phyloP scores from a whole-genome alignment of 164 flowering plant species.

The Dillenia turbinata region DNA sequence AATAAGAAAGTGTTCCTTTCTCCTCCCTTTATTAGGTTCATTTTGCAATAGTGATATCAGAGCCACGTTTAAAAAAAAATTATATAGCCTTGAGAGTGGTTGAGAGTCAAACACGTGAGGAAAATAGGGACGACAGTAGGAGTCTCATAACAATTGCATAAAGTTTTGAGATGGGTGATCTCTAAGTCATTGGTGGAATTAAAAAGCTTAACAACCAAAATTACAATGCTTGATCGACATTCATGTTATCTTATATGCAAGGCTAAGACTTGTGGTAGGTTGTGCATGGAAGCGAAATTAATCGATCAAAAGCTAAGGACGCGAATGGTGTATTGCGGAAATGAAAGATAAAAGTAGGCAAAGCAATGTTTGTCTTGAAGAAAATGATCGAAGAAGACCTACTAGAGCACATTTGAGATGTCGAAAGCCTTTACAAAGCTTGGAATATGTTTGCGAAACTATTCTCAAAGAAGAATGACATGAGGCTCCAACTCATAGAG shows the following conservation, averaged over 20 bases:
- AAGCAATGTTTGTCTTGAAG: slow-evolving; percentile 4
- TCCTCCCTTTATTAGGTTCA: no score
- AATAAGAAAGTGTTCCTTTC: no score
- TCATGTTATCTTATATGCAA: slow-evolving; percentile 1
- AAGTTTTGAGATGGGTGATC: no score
- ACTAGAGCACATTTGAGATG: slow-evolving; percentile 4
- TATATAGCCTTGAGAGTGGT: no score
- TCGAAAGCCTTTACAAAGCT: slow-evolving; percentile 1
- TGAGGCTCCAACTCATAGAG: slow-evolving; percentile 3
- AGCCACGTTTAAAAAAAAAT: no score
- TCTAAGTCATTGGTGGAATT: no score
- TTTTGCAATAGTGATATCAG: no score
- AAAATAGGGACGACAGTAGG: no score
- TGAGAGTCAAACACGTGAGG: no score
- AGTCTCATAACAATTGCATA: no score
- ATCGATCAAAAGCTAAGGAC: not conserved
- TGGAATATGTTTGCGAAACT: slow-evolving; percentile 7
- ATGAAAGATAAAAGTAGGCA: slow-evolving; percentile 1
- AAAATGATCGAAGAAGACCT: slow-evolving; percentile 1
- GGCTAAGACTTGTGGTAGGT: no score
- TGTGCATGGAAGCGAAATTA: no score
- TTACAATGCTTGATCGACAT: not conserved
- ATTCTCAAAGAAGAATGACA: slow-evolving; percentile 7
- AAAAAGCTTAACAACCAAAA: slow-evolving; percentile 3
- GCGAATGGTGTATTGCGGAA: not conserved